Evolutionary conservation across 1,284 basidiomycete species (phyloP).

Genomic region (Taiwanofungus camphoratus): DNA sequence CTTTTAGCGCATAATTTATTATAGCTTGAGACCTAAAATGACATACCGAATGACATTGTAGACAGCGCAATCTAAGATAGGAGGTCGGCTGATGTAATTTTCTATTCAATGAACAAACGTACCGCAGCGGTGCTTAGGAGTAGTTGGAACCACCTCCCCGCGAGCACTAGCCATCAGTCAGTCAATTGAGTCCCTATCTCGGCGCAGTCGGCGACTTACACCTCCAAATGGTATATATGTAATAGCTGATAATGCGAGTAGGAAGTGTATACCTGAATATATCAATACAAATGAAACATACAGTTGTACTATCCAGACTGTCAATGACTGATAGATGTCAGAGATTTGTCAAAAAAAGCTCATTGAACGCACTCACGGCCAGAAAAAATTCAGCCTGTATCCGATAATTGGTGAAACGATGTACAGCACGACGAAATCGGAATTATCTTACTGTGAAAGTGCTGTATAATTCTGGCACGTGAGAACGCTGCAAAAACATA

Average conservation of each 20-base stretch:
- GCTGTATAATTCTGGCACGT: neutral
- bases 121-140: constrained; percentile 1
- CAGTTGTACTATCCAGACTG: constrained; percentile 7
- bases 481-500: neutral
- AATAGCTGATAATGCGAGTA: constrained; percentile 1
- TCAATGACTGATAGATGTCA: constrained; percentile 2
- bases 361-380: neutral
- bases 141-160: neutral
- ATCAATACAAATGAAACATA: neutral
- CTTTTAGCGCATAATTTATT: too few relatives aligned
- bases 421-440: too few relatives aligned
- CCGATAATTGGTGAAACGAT: neutral
- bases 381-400: constrained; percentile 7
- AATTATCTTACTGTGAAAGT: constrained; percentile 1
- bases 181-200: neutral
- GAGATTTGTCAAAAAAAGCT: neutral
- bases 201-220: neutral
- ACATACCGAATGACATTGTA: constrained; percentile 4
- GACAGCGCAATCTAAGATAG: neutral
- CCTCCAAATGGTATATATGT: constrained; percentile 5
- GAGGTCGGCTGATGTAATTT: neutral
- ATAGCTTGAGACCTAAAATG: too few relatives aligned
- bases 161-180: constrained; percentile 1
- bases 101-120: neutral
- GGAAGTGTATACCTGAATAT: neutral